Base-by-base conservation (phyloP, 139 green algal genomes). In the Closterium sp. region DNA sequence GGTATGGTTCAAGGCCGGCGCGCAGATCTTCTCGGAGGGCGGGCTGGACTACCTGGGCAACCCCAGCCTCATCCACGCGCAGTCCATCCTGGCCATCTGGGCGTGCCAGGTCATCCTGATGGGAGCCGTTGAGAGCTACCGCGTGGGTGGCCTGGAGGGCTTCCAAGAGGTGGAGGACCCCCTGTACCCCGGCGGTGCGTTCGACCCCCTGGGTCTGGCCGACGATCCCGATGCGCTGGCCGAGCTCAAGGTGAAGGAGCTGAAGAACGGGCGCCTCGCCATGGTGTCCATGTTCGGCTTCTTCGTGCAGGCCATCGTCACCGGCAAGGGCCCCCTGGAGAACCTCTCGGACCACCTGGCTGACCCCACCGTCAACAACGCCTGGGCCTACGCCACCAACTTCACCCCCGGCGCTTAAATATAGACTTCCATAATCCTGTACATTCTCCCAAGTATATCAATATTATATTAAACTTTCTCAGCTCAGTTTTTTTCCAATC, bases 1-100 rank as follows among this genome's bases (percentile, higher is more conserved):
- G 2, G 84, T 93, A 5, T 99, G 97, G 97, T 99, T 98, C 95
- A 99, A 99, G 97, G 97, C 97, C 93, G 97, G 97, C 81, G 95
- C 97, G 84, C 94, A 97, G 94, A 99, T 99, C 96, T 98, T 99
- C 95, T 87, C 91, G 55, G 93, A 95, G 84, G 96, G 96, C 35
- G 97, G 97, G 87, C 95, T 97, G 12, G 94, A 97, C 95, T 97
- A 97, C 95, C 95, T 97, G 30, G 95, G 95, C 93, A 96, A 96
- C 94, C 32, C 95, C 35, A 89, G 34, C 90, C 95, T 97, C 25
- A 93, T 98, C 88, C 93, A 95, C 92, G 93, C 93, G 32, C 92
- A 93, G 90, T 85, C 85, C 86, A 91, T 91, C 90, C 86, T 87
- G 33, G 84, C 92, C 31, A 92, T 85, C 90, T 31, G 55, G 31